Conservation (phyloP, 371 early-diverging fungal species). For the Mortierella sp. region DNA sequence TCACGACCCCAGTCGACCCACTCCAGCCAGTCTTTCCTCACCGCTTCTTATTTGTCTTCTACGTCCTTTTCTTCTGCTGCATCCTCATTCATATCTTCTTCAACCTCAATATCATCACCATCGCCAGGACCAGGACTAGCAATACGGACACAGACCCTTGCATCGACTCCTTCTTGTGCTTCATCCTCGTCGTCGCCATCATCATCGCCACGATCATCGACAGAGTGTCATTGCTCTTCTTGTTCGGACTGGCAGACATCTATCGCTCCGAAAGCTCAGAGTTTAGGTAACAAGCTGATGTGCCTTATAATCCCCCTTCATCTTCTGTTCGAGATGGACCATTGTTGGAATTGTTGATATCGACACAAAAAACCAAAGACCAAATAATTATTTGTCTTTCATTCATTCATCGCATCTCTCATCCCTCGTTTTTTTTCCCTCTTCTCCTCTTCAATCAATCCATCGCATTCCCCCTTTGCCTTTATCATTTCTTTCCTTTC, state of each 20-base stretch:
- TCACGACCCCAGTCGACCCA: not conserved
- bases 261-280: constrained; percentile 8
- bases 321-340: not conserved
- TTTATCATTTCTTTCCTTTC: not conserved
- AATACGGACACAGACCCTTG: not conserved
- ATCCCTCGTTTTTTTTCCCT: not conserved
- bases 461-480: not conserved
- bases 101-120: not conserved
- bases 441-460: not conserved
- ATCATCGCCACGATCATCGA: not conserved
- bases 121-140: not conserved
- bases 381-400: not conserved
- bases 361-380: not conserved
- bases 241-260: not conserved
- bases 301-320: not conserved
- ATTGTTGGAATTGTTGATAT: not conserved
- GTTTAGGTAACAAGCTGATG: constrained; percentile 9
- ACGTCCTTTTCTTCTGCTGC: not conserved
- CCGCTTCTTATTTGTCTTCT: not conserved
- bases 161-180: not conserved
- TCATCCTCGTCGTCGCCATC: not conserved
- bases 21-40: not conserved
- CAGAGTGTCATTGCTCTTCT: not conserved
- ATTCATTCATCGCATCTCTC: not conserved
- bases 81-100: not conserved